Conservation (phyloP, 805 yeast species). For the Kodamaea hsintzibuensis region DNA sequence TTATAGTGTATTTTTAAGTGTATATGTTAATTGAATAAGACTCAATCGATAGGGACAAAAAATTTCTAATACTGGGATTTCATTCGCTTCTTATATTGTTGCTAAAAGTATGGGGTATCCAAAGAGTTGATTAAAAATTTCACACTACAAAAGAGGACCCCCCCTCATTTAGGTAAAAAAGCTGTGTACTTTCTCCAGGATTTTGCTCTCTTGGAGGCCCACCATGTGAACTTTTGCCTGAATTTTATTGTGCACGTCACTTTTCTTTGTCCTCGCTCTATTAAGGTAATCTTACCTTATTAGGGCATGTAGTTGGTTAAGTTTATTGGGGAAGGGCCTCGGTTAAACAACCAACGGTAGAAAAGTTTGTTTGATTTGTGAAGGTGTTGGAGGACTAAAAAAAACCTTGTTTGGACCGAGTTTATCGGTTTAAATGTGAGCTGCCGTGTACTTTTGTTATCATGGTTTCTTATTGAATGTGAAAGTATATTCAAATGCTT, state of each 20-base stretch:
- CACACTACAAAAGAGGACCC: constrained; percentile 5
- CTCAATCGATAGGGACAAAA: neutral
- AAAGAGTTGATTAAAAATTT: constrained; percentile 5
- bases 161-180: constrained; percentile 7
- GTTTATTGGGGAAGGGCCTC: neutral
- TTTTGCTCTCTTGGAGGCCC: neutral
- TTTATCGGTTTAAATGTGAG: too few species aligned
- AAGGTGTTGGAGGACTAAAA: neutral
- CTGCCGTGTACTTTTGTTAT: too few species aligned
- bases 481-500: too few species aligned
- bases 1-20: neutral
- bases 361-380: neutral
- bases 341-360: too few species aligned
- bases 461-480: too few species aligned
- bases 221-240: constrained; percentile 4
- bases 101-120: constrained; percentile 10
- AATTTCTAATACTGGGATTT: constrained; percentile 1
- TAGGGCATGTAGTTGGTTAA: neutral
- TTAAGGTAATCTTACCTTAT: neutral
- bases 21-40: neutral
- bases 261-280: neutral
- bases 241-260: neutral
- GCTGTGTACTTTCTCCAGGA: neutral
- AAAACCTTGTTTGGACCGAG: too few species aligned
- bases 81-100: constrained; percentile 6